Evolutionary conservation across 2,329 filamentous ascomycete genomes (phyloP), one percentile per base, ranked within the genome.

Genomic region (Aspergillus japonicus): DNA sequence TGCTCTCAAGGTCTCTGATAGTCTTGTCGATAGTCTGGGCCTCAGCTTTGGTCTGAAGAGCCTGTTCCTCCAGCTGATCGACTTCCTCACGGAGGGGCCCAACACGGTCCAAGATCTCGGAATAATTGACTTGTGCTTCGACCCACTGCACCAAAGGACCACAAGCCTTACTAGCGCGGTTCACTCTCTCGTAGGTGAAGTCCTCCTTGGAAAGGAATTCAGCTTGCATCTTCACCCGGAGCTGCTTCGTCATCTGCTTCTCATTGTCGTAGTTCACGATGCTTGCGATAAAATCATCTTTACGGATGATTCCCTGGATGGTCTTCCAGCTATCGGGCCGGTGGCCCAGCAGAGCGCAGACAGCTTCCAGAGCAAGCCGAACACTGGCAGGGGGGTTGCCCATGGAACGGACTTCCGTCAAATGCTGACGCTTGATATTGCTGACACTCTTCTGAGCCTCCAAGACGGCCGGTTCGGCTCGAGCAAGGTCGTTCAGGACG

Each of bases 211-310:
- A 92, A 62, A 99, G 79, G 77, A 91, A 99, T 47, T 97, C 92
- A 61, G 89, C 91, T 69, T 90, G 88, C 94, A 99, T 98, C 82
- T 92, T 96, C 67, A 86, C 82, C 53, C 95, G 86, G 66, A 95
- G 83, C 26, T 81, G 79, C 69, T 87, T 89, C 16, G 94, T 99
- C 94, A 99, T 98, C 76, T 95, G 89, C 73, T 83, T 88, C 77
- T 95, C 93, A 71, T 97, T 99, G 81, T 97, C 91, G 72, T 97
- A 99, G 75, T 92, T 92, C 75, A 98, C 90, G 70, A 99, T 99
- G 78, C 91, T 97, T 52, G 92, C 91, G 77, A 99, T 98, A 78
- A 99, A 99, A 73, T 98, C 94, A 70, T 98, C 95, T 59, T 87
- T 87, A 69, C 94, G 91, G 61, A 99, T 87, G 63, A 98, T 90